phyloP scores from a whole-genome alignment of 805 yeast species.

The Ogataea wickerhamii region DNA sequence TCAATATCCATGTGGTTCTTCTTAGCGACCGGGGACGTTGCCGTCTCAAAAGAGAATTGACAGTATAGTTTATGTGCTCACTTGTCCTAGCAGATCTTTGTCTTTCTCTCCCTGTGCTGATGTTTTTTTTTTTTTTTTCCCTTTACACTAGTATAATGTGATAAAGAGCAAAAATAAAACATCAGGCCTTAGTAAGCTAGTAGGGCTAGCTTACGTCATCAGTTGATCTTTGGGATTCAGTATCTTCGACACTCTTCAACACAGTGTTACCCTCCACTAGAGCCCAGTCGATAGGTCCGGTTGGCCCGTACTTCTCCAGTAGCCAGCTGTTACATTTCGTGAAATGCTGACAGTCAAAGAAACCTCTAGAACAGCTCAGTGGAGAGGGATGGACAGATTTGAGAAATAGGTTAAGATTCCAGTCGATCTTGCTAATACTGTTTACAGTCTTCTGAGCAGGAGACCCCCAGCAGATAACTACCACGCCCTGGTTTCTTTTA shows the following conservation, averaged over 20 bases:
- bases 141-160: too few species aligned
- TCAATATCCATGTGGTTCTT: slow-evolving; percentile 9
- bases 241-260: background rate
- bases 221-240: background rate
- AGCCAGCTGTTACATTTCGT: slow-evolving; percentile 77
- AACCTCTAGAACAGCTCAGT: slow-evolving; percentile 82
- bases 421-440: slow-evolving; percentile 26
- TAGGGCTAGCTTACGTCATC: background rate
- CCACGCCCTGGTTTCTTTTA: slow-evolving; percentile 48
- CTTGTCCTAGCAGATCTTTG: too few species aligned
- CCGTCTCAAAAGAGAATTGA: too few species aligned
- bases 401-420: slow-evolving; percentile 46
- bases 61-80: too few species aligned
- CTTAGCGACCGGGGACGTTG: too few species aligned
- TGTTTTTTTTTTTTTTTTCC: too few species aligned
- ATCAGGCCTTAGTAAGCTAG: too few species aligned
- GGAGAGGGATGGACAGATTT: slow-evolving; percentile 94
- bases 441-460: slow-evolving; percentile 40
- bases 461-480: slow-evolving; percentile 61
- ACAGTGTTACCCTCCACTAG: slow-evolving; percentile 17
- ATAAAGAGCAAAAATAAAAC: too few species aligned
- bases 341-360: slow-evolving; percentile 76
- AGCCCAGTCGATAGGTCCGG: slow-evolving; percentile 27
- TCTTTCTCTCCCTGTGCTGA: too few species aligned
- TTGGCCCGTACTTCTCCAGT: slow-evolving; percentile 34